Conservation (phyloP, 169 alveolate species). For the Cryptosporidium tyzzeri region DNA sequence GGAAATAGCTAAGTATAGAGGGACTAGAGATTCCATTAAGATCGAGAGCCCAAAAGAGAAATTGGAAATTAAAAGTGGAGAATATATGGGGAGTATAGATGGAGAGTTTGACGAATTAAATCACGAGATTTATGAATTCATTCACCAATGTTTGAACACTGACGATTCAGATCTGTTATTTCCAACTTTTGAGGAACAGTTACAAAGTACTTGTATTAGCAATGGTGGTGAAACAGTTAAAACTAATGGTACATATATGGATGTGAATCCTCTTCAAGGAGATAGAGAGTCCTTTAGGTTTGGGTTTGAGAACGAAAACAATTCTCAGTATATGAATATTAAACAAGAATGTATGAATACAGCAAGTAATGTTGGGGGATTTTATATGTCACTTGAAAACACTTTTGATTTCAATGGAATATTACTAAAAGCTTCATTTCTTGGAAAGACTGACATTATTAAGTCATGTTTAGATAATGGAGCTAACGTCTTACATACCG, state of each 20-base stretch:
- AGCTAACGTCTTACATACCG: conserved; percentile 83
- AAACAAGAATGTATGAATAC: not conserved
- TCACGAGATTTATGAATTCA: conserved; percentile 65
- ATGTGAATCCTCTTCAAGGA: not conserved
- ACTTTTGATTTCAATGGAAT: conserved; percentile 78
- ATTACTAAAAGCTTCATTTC: conserved; percentile 83
- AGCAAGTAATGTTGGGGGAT: not conserved
- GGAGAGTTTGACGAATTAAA: conserved; percentile 73
- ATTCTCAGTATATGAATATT: not conserved
- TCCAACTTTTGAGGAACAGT: conserved; percentile 1
- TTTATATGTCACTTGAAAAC: not conserved
- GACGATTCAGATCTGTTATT: conserved; percentile 47
- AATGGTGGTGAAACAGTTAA: not conserved
- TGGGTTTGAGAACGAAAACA: conserved; percentile 4
- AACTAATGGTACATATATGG: not conserved
- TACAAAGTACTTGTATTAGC: not conserved
- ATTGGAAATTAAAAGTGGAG: not conserved
- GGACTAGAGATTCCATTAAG: conserved; percentile 11
- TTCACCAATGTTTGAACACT: conserved; percentile 59
- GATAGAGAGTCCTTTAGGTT: conserved; percentile 6
- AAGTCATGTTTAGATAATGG: conserved; percentile 79
- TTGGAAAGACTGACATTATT: conserved; percentile 83
- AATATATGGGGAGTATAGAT: conserved; percentile 1
- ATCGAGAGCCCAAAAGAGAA: conserved; percentile 5
- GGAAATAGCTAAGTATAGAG: conserved; percentile 16